These are phyloP conservation scores for Geotrichum fermentans DNA, from an alignment of 1,139 yeast genomes.

Conservation along the genomic window DNA sequence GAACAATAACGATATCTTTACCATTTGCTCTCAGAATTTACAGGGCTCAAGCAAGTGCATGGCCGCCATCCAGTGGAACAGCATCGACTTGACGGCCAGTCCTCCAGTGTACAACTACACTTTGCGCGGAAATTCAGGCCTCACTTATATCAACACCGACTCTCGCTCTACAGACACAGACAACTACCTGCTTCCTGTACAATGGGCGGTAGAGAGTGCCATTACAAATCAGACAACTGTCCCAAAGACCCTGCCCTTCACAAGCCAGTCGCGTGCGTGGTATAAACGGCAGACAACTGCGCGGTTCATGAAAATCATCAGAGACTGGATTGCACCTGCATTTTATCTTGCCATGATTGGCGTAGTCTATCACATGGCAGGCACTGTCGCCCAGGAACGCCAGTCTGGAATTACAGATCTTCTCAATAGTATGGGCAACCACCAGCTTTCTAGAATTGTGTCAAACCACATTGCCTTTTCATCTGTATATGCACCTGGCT, in stretches of 20 bases:
- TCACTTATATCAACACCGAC: conserved; percentile 28
- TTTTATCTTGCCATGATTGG: conserved; percentile 38
- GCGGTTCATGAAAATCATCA: conserved; percentile 31
- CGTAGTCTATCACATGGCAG: conserved; percentile 37
- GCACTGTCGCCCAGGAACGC: conserved; percentile 36
- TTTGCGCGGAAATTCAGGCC: conserved; percentile 36
- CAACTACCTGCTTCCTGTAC: conserved; percentile 34
- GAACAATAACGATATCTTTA: conserved; percentile 28
- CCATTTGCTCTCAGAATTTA: conserved; percentile 34
- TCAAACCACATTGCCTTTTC: conserved; percentile 34
- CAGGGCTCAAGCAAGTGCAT: conserved; percentile 36
- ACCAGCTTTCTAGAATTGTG: conserved; percentile 28
- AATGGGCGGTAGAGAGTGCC: conserved; percentile 39
- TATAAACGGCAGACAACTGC: conserved; percentile 27
- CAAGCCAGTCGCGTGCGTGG: conserved; percentile 30
- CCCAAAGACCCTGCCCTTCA: conserved; percentile 35
- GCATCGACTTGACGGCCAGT: conserved; percentile 25
- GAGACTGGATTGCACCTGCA: conserved; percentile 37
- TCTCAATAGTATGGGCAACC: conserved; percentile 35
- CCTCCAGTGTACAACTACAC: conserved; percentile 35
- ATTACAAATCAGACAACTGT: conserved; percentile 30
- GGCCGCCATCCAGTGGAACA: conserved; percentile 38
- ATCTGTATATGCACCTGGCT: conserved; percentile 33
- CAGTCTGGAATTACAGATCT: conserved; percentile 36
- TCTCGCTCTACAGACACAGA: conserved; percentile 32